Percentiles rank a stretch among this genome's conserved stretches.
These are phyloP conservation scores for Skeletonema grethae DNA, from an alignment of 108 stramenopile species.

Conservation along the genomic window DNA sequence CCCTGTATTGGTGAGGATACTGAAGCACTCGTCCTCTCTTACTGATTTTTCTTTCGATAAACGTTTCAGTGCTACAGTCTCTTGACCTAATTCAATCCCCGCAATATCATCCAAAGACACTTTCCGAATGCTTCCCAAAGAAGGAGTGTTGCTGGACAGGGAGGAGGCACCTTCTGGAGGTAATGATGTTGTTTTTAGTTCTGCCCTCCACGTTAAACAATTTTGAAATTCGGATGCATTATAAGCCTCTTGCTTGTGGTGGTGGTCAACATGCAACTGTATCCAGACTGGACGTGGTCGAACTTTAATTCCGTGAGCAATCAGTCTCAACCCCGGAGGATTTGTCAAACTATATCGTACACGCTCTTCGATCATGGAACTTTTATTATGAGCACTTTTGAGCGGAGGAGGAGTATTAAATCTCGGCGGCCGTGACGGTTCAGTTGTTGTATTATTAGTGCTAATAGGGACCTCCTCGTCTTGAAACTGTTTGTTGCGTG, in stretches of 20 bases:
- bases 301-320: conserved; percentile 36
- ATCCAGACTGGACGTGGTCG: conserved; percentile 31
- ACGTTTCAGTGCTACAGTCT: conserved; percentile 26
- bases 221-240: conserved; percentile 12
- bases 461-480: background rate
- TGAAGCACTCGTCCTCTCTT: conserved; percentile 27
- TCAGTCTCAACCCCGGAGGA: conserved; percentile 23
- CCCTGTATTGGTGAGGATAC: conserved; percentile 24
- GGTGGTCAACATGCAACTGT: conserved; percentile 9
- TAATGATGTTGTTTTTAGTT: conserved; percentile 5
- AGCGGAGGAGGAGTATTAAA: too few relatives aligned
- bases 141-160: background rate
- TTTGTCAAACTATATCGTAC: background rate
- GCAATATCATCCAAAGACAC: conserved; percentile 20
- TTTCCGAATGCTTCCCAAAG: conserved; percentile 28
- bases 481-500: background rate
- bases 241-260: background rate
- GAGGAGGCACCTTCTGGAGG: background rate
- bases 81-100: conserved; percentile 26
- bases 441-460: background rate
- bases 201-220: conserved; percentile 37
- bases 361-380: background rate
- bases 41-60: conserved; percentile 16
- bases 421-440: too few relatives aligned
- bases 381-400: too few relatives aligned